Base-by-base conservation (phyloP, 1,139 yeast genomes). In the Hansenula lynferdii region DNA sequence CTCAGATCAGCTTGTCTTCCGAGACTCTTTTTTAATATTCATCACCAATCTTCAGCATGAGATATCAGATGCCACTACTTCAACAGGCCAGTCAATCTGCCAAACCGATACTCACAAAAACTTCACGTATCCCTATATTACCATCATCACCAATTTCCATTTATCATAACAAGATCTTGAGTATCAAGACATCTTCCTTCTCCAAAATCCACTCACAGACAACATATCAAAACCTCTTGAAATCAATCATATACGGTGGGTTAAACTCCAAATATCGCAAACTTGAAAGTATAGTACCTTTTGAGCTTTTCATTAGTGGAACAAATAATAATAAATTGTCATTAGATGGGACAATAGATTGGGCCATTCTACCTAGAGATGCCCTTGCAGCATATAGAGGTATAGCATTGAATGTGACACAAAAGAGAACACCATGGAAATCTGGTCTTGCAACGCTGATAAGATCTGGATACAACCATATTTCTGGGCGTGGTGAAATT, bases 401-500 rank as follows among this genome's bases (percentile, higher is more conserved):
- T 1, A 64, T 69, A 25, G 67, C 80, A 1, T 58, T 79, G 34
- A 53, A 58, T 15, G 54, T 76, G 3, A 56, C 60, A 1, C 57
- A 66, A 38, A 58, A 57, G 30, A 43, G 53, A 22, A 42, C 67
- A n/a, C 85, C 85, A 5, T 72, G 34, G 54, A 35, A 39, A 4
- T 44, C 48, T 8, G 57, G 59, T 1, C 25, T 49, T 11, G 21
- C 32, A n/a, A 34, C 36, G 47, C 22, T 66, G 64, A 46, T 46
- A 33, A 53, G 54, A 31, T 41, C 56, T 4, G 79, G 78, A 0
- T 78, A 69, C 49, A 61, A 69, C 1, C 61, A 75, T 29, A 48
- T 77, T 9, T 67, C 72, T 25, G 86, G 86, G 0, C 62, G 85
- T 44, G 86, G 86, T 0, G 70, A 68, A 39, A 67, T 68, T 2